These are phyloP conservation scores for Aureobasidium vineae DNA, from an alignment of 2,329 filamentous ascomycete species.

Conservation along the genomic window DNA sequence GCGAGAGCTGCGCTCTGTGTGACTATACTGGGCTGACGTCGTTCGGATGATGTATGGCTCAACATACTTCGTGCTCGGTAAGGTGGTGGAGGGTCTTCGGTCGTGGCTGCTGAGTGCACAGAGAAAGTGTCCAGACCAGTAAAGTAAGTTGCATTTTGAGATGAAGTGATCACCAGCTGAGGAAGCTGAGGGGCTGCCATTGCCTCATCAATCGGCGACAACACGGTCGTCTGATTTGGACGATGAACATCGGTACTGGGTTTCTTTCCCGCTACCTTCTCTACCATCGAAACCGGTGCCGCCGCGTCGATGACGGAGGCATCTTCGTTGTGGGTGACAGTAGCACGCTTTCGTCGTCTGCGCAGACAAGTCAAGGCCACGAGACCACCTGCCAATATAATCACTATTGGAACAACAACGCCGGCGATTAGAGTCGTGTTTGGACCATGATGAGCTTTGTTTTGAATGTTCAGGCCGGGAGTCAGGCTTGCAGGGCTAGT, in stretches of 20 bases:
- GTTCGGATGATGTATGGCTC: neutral
- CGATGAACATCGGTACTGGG: neutral
- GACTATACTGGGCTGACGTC: neutral
- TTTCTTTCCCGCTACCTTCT: constrained; percentile 2
- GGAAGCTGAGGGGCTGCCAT: neutral
- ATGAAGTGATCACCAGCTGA: constrained; percentile 7
- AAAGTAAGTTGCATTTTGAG: constrained; percentile 26
- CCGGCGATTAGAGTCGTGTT: constrained; percentile 10
- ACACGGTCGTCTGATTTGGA: neutral
- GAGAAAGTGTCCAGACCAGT: constrained; percentile 26
- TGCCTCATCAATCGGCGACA: constrained; percentile 7
- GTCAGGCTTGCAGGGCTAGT: neutral
- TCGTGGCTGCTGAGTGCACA: constrained; percentile 6
- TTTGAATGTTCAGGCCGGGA: neutral
- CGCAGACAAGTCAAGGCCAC: constrained; percentile 12
- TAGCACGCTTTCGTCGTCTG: neutral
- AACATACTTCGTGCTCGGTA: constrained; percentile 21
- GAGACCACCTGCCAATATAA: constrained; percentile 1
- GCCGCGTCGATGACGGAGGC: neutral
- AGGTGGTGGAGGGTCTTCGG: constrained; percentile 25
- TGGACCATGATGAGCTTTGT: constrained; percentile 7
- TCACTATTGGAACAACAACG: constrained; percentile 13
- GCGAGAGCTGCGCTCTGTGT: neutral
- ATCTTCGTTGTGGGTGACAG: neutral
- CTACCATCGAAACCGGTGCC: neutral